Base-by-base conservation (phyloP, 441 rosid genomes). In the Erodium chrysanthum region DNA sequence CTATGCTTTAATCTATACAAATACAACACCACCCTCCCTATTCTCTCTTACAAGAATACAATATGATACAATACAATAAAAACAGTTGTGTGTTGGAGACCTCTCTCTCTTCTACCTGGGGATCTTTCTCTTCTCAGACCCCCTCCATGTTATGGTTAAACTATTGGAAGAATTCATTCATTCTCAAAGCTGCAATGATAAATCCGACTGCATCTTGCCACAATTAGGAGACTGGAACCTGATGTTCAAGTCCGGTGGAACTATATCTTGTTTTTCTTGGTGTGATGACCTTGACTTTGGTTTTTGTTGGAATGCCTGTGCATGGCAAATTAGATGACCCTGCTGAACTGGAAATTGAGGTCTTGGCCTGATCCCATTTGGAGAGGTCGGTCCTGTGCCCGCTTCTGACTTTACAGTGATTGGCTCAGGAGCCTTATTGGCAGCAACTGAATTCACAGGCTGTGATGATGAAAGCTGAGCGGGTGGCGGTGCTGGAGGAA, bases 161-260 rank as follows among this genome's bases (percentile, higher is more conserved):
- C 52, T 44, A 4, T 12, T 44, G 46, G 11, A 40, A 40, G 46
- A 40, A 40, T 22, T 17, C 4, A 22, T 21, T 23, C 25, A 22
- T 56, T 20, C 68, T 84, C 78, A 88, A 58, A 94, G 94, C 75
- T 94, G 96, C 77, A 89, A 74, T 59, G 96, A 96, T 68, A 91
- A 72, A 81, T 91, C 99, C 50, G 99, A 97, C 79, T 89, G 97
- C 79, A 78, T 88, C 35, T 5, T 2, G 35, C 35, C 4, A 31
- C 7, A 31, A 31, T 71, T 86, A 0, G 92, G 94, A 35, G 96
- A 86, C 54, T 91, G 96, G 77, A 89, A 89, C 64, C 96, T 83
- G 0, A 94, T 85, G 70, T 94, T 94, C 82, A 94, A 76, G 79
- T 89, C 96, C 0, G 96, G 99, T 52, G 99, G 94, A 62, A 76